Base-by-base conservation (phyloP, 202 grass and related monocot species). In the Setaria italica region DNA sequence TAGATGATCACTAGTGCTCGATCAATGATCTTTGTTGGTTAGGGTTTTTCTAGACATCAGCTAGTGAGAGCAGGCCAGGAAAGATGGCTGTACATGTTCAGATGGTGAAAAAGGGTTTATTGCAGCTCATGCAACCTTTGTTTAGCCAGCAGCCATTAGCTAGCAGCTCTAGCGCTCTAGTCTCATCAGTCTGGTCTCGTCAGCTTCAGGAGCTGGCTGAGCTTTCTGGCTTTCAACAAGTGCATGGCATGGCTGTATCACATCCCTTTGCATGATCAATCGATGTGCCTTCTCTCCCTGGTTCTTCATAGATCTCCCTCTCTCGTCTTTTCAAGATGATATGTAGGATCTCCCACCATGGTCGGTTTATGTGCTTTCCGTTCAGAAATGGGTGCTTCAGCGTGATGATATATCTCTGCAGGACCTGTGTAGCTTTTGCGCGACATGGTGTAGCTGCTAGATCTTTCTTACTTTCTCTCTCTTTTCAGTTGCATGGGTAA, bases 401-500 rank as follows among this genome's bases (percentile, higher is more conserved):
- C n/a, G n/a, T 14, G 8, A 49, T 72, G 76, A 80, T 87, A 29
- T 87, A 9, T 87, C 62, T 76, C n/a, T 53, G 88, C 84, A 62
- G 56, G 20, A 0, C 43, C 20, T 74, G 89, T 70, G 47, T 81
- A 50, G 81, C 89, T 90, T 90, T 87, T 87, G 85, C 9, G 20
- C 41, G 74, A 72, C 85, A 87, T 56, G 76, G 63, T 77, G 74
- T 81, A 43, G 70, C 70, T 57, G 80, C 67, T 81, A 72, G 77
- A 88, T 88, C 85, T 85, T 85, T 67, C 76, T 19, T 7, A 12
- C 59, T 72, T 53, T 82, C 25, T n/a, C 66, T 58, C 42, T 76
- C 87, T 89, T 82, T 90, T 87, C 80, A 71, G 70, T 84, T 87
- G 85, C 81, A 85, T 89, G 72, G 66, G 79, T 82, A 87, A 82